phyloP scores from a whole-genome alignment of 805 yeast species.

The Cephaloascus fragrans region DNA sequence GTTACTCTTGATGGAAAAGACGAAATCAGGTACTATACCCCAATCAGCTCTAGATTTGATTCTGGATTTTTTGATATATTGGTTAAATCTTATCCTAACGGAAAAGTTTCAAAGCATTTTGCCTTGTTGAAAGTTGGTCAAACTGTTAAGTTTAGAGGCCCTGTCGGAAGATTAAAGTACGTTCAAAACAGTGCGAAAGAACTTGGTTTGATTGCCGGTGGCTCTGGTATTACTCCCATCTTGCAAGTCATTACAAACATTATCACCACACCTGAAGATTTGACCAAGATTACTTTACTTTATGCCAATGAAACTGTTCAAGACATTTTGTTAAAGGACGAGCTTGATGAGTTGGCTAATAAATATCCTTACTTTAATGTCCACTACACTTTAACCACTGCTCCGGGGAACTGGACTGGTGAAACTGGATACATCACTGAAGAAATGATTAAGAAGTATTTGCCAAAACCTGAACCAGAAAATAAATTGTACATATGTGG shows the following conservation, averaged over 20 bases:
- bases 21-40: slow-evolving; percentile 61
- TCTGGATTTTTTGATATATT: slow-evolving; percentile 68
- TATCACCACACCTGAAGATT: slow-evolving; percentile 59
- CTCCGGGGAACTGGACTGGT: slow-evolving; percentile 46
- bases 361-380: slow-evolving; percentile 56
- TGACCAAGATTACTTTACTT: slow-evolving; percentile 49
- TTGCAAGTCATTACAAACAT: slow-evolving; percentile 67
- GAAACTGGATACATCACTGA: slow-evolving; percentile 50
- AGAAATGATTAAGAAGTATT: slow-evolving; percentile 40
- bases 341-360: slow-evolving; percentile 58
- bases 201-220: slow-evolving; percentile 71
- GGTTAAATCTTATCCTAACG: slow-evolving; percentile 68
- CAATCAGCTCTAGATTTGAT: slow-evolving; percentile 62
- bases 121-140: slow-evolving; percentile 59
- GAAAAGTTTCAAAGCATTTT: slow-evolving; percentile 57
- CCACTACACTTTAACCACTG: slow-evolving; percentile 46
- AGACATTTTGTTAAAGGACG: slow-evolving; percentile 64
- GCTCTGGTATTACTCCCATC: slow-evolving; percentile 87
- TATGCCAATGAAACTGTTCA: slow-evolving; percentile 71
- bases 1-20: slow-evolving; percentile 39
- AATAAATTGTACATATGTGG: slow-evolving; percentile 65
- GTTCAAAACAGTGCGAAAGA: slow-evolving; percentile 47
- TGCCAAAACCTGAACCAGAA: slow-evolving; percentile 41
- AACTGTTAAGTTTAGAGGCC: slow-evolving; percentile 65
- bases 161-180: slow-evolving; percentile 66